Evolutionary conservation across 2,329 filamentous ascomycete species (phyloP).

Genomic region (Plectosphaerella sp.): DNA sequence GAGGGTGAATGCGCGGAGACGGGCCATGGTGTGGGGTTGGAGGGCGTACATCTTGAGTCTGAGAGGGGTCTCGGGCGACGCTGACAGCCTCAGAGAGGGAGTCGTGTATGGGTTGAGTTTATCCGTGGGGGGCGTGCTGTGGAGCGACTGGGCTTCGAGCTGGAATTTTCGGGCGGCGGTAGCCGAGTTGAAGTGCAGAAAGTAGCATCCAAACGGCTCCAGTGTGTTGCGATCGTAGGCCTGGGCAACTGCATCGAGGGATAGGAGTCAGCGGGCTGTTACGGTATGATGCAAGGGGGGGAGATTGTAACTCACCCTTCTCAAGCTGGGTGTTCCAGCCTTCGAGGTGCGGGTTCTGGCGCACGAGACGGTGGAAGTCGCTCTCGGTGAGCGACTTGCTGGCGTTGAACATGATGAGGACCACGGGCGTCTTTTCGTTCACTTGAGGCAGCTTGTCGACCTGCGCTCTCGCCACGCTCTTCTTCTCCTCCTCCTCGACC

Average conservation of each 20-base stretch:
- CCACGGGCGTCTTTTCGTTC: neutral
- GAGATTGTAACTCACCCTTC: constrained; percentile 35
- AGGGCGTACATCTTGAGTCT: constrained; percentile 9
- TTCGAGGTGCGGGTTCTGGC: constrained; percentile 59
- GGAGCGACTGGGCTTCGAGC: constrained; percentile 35
- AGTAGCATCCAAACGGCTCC: constrained; percentile 61
- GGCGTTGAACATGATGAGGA: constrained; percentile 41
- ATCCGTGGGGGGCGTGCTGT: constrained; percentile 15
- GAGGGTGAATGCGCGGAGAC: constrained; percentile 8
- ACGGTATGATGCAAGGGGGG: neutral
- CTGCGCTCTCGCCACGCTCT: too few species aligned
- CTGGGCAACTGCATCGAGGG: constrained; percentile 47
- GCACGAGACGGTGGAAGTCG: constrained; percentile 67
- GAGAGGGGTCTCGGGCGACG: constrained; percentile 22
- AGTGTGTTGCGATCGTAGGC: constrained; percentile 60
- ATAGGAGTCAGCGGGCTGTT: neutral
- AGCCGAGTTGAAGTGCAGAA: constrained; percentile 60
- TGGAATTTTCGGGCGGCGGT: constrained; percentile 60
- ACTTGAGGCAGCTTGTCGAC: neutral
- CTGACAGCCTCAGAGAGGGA: too few species aligned
- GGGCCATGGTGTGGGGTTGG: constrained; percentile 21
- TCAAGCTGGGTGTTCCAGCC: constrained; percentile 62
- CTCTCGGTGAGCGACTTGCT: constrained; percentile 56
- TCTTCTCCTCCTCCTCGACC: too few species aligned
- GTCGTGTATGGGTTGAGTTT: too few species aligned